Percentiles rank a stretch among this genome's conserved stretches.
These are phyloP conservation scores for Colletotrichum cuscutae DNA, from an alignment of 2,329 filamentous ascomycete species.

Conservation along the genomic window DNA sequence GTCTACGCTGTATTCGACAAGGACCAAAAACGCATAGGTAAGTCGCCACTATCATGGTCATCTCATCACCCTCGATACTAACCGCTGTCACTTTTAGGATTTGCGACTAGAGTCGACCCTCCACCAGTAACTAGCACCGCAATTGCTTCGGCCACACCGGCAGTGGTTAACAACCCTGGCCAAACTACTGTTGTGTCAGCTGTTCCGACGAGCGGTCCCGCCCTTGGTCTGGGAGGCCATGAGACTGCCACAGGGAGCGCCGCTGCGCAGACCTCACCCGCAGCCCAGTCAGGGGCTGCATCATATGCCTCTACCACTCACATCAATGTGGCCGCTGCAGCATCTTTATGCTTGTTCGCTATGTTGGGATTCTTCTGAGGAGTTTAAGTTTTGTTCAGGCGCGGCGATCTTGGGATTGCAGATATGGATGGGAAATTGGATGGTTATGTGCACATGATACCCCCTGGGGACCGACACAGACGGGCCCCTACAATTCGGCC, in stretches of 20 bases:
- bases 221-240: constrained; percentile 49
- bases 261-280: constrained; percentile 28
- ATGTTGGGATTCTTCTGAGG: constrained; percentile 20
- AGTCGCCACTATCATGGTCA: constrained; percentile 36
- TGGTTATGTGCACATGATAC: constrained; percentile 40
- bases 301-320: background rate
- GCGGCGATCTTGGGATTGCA: constrained; percentile 13
- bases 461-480: constrained; percentile 35
- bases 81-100: constrained; percentile 42
- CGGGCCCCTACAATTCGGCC: constrained; percentile 23
- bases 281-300: constrained; percentile 11
- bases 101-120: constrained; percentile 46
- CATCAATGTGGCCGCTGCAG: constrained; percentile 17
- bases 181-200: constrained; percentile 21
- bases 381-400: constrained; percentile 4
- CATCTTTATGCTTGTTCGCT: constrained; percentile 17
- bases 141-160: constrained; percentile 5
- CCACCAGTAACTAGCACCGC: constrained; percentile 35
- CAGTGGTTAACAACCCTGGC: constrained; percentile 21
- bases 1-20: constrained; percentile 88
- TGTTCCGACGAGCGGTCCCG: constrained; percentile 24
- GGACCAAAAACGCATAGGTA: constrained; percentile 73
- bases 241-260: constrained; percentile 43
- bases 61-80: background rate
- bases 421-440: constrained; percentile 27